Base-by-base conservation (phyloP, 148 eudicot genomes). In the Hydrangea macrophylla region DNA sequence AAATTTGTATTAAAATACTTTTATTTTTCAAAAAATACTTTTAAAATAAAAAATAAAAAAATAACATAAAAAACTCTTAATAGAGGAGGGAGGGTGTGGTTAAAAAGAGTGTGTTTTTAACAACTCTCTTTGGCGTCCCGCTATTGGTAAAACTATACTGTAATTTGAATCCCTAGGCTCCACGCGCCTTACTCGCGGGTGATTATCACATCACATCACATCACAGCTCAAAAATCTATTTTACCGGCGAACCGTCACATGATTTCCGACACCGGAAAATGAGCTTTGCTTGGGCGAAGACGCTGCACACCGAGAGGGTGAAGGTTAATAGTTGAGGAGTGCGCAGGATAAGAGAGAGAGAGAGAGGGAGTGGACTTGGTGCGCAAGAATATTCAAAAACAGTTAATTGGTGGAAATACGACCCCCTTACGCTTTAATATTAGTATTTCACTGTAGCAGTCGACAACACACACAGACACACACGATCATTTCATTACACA, bases 281-380 rank as follows among this genome's bases (percentile, higher is more conserved):
- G 23, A 48, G 22, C 22, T 48, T 22, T 15, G 22, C 22, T 48
- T 22, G n/a, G 22, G n/a, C 53, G 17, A 48, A 48, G n/a, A 0
- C 53, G 53, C 7, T 48, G 0, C 50, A 42, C 50, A 42, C 17
- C 0, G 18, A 42, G 50, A 15, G 18, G 17, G 18, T 42, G 50
- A 42, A 7, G 0, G 13, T 42, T 42, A 10, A 12, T 18, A 4
- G 15, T 3, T 1, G 50, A 45, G 53, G 53, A 8, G 53, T 48
- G 53, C 53, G 53, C 53, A 48, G 53, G 53, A 15, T 48, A 48
- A 3, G 53, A 48, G 53, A 7, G n/a, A 53, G 69, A 75, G 78
- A n/a, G n/a, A 3, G 53, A 48, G 53, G 22, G n/a, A 53, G 69
- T 78, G 78, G n/a, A 82, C 76, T 56, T 82, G 82, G 82, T 74